Evolutionary conservation across 345 rosid genomes (phyloP).

Genomic region (Litchi chinensis): DNA sequence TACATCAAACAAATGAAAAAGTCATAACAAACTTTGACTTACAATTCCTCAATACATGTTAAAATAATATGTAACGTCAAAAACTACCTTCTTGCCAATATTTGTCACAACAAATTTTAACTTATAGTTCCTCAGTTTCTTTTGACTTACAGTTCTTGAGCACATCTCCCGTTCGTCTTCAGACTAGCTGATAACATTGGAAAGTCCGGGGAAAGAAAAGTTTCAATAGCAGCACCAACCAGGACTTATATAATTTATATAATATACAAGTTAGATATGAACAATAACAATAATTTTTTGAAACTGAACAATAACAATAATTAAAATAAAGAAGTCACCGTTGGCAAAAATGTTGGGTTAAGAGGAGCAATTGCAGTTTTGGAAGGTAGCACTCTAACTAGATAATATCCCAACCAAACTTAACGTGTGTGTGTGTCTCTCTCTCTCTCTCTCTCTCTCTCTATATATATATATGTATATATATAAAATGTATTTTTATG

Average conservation of each 20-base stretch:
- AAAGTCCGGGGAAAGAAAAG: conserved; percentile 15
- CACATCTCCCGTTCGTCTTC: conserved; percentile 91
- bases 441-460: no score
- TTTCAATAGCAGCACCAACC: not conserved
- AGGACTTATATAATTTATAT: not conserved
- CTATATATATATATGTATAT: no score
- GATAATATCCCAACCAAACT: no score
- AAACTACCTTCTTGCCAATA: conserved; percentile 68
- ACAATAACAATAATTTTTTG: no score
- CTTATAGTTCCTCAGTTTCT: not conserved
- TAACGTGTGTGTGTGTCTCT: no score
- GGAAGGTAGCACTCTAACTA: conserved; percentile 78
- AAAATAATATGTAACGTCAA: conserved; percentile 21
- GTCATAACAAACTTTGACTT: not conserved
- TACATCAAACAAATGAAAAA: conserved; percentile 32
- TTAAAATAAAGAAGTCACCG: conserved; percentile 44
- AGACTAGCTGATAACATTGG: conserved; percentile 44
- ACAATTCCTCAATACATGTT: conserved; percentile 2
- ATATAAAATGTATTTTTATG: no score
- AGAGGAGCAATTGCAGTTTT: no score
- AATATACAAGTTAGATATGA: no score
- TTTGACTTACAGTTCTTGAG: conserved; percentile 56
- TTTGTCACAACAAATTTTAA: conserved; percentile 74
- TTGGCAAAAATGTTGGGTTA: conserved; percentile 57
- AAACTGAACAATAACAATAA: no score